phyloP scores from a whole-genome alignment of 2,329 filamentous ascomycete species.

The Talaromyces sp. region DNA sequence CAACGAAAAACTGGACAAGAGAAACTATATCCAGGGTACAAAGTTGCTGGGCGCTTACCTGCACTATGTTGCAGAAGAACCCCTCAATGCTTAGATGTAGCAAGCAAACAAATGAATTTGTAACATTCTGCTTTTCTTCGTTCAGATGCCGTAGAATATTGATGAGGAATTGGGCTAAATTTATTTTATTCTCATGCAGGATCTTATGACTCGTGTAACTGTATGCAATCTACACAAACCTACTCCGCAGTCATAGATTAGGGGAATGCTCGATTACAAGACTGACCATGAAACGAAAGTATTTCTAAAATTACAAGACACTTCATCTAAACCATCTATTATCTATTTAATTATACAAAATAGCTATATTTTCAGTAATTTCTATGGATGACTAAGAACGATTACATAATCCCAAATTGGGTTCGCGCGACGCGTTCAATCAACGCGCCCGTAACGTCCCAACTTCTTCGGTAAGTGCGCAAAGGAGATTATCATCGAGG shows the following conservation, averaged over 20 bases:
- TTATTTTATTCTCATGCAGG: not conserved
- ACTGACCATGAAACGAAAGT: too few relatives aligned
- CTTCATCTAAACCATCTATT: too few relatives aligned
- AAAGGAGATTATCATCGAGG: not conserved
- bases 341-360: not conserved
- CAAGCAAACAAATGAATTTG: not conserved
- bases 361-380: not conserved
- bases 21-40: constrained; percentile 96
- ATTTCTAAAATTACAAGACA: too few relatives aligned
- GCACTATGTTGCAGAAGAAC: constrained; percentile 92
- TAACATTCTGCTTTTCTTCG: not conserved
- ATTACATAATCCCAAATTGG: not conserved
- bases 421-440: not conserved
- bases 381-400: not conserved
- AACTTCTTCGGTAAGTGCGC: not conserved
- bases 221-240: too few relatives aligned
- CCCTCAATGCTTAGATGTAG: constrained; percentile 37
- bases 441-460: not conserved
- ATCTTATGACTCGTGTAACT: too few relatives aligned
- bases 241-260: not conserved
- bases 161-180: not conserved
- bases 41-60: constrained; percentile 93
- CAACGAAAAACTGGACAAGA: constrained; percentile 96
- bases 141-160: not conserved
- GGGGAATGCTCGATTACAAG: not conserved